Evolutionary conservation across 345 rosid species (phyloP).

Genomic region (Capsella bursapastoris): DNA sequence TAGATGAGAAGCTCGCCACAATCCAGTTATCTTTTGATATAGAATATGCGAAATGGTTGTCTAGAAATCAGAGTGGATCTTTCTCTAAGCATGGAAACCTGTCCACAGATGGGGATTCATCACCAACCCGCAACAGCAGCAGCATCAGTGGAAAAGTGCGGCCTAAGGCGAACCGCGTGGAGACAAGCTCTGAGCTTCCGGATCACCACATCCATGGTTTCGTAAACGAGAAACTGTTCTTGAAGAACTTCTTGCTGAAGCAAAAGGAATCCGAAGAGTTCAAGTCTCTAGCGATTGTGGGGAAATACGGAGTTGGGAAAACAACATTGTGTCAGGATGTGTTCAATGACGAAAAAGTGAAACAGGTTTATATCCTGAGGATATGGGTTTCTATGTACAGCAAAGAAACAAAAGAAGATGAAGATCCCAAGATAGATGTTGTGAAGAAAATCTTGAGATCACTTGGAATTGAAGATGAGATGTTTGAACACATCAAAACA

Average conservation of each 20-base stretch:
- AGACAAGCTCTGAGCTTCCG: slow-evolving; percentile 25
- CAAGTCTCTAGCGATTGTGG: slow-evolving; percentile 51
- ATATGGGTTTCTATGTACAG: slow-evolving; percentile 51
- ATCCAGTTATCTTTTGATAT: neutral
- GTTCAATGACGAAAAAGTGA: slow-evolving; percentile 40
- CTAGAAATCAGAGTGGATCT: slow-evolving; percentile 9
- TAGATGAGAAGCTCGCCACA: neutral
- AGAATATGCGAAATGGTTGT: neutral
- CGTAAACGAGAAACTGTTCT: slow-evolving; percentile 31
- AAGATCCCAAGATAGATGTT: slow-evolving; percentile 25
- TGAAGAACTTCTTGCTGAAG: slow-evolving; percentile 43
- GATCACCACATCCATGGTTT: slow-evolving; percentile 33
- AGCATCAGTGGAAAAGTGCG: neutral
- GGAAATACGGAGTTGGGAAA: slow-evolving; percentile 57
- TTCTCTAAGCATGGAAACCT: slow-evolving; percentile 23
- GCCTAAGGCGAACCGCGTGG: slow-evolving; percentile 15
- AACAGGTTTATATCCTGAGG: slow-evolving; percentile 48
- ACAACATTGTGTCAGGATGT: slow-evolving; percentile 52
- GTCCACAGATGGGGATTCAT: slow-evolving; percentile 10
- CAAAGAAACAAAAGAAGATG: neutral
- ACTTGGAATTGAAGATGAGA: slow-evolving; percentile 55
- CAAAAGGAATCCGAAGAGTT: slow-evolving; percentile 32
- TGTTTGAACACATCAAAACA: neutral
- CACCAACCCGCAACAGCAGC: neutral
- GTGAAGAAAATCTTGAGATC: slow-evolving; percentile 41